Evolutionary conservation across 352 stramenopile species (phyloP).

Genomic region (Thalassiosira hispida): DNA sequence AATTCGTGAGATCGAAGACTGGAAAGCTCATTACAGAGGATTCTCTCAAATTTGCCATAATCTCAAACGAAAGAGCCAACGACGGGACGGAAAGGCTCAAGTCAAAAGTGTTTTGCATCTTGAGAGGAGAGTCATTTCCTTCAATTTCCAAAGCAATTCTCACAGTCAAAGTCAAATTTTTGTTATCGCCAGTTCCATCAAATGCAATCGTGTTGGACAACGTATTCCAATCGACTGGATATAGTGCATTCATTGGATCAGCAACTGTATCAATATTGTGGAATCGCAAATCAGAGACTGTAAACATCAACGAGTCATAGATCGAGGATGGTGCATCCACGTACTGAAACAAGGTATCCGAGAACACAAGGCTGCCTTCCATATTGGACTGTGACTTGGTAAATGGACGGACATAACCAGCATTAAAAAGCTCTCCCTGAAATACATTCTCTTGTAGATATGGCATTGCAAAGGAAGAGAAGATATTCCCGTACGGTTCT

Average conservation of each 20-base stretch:
- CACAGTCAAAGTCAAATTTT: neutral
- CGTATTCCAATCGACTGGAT: neutral
- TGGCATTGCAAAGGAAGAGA: constrained; percentile 30
- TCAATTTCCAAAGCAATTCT: constrained; percentile 4
- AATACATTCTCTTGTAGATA: constrained; percentile 32
- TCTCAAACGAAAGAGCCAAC: constrained; percentile 19
- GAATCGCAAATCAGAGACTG: constrained; percentile 37
- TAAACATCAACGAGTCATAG: constrained; percentile 10
- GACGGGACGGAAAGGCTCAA: constrained; percentile 41
- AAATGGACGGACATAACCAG: constrained; percentile 8
- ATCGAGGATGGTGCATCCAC: neutral
- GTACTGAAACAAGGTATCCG: neutral
- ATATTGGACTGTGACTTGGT: constrained; percentile 41
- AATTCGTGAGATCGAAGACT: constrained; percentile 48
- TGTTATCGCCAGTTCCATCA: neutral
- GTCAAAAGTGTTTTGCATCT: constrained; percentile 50
- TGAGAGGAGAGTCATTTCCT: constrained; percentile 32
- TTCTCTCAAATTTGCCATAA: constrained; percentile 41
- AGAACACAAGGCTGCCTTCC: constrained; percentile 22
- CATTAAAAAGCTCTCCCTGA: constrained; percentile 26
- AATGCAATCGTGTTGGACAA: constrained; percentile 4
- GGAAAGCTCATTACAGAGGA: constrained; percentile 46
- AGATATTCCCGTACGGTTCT: constrained; percentile 50
- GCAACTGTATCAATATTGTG: constrained; percentile 37
- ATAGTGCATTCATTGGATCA: neutral